Evolutionary conservation across 441 rosid species (phyloP), one percentile per base, ranked within the genome.

Genomic region (Hura crepitans): DNA sequence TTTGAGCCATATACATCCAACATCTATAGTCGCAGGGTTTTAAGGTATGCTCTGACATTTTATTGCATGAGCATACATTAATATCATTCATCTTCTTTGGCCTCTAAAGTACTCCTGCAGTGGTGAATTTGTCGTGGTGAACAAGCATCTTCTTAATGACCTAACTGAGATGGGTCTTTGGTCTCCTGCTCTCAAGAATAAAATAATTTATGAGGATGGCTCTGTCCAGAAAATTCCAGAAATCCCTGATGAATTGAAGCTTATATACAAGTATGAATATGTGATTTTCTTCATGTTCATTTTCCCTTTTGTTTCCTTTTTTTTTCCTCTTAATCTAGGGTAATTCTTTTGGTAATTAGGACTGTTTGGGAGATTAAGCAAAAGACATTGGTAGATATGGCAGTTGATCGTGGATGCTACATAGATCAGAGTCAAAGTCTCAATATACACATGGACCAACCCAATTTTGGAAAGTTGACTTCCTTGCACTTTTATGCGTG

Each of bases 281-380:
- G 6, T 8, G 18, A n/a, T 65, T 61, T 25, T 62, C 30, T 46
- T 30, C 18, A 5, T 58, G 20, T 43, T 6, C 2, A 14, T 10
- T 31, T 5, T 35, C 23, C 25, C 2, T 2, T 42, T 30, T 42
- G 22, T 23, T 39, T 9, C 56, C 46, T 17, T 3, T 27, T 57
- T 1, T 56, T 18, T n/a, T n/a, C n/a, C n/a, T n/a, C 13, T 25
- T 5, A 33, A 18, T 47, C 75, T 62, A 60, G 75, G 11, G 18
- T 42, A n/a, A 28, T 5, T 76, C 58, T 25, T 12, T 4, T 39
- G 78, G 15, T 43, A 1, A 30, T 60, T 75, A 93, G 97, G 87
- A 93, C 97, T 43, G 98, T 93, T 17, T 93, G 98, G 98, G 98
- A 93, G 86, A 93, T 91, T 81, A 93, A 86, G 82, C 98, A 93